Evolutionary conservation across 2,329 filamentous ascomycete genomes (phyloP).

Genomic region (Microsporum audouinii): DNA sequence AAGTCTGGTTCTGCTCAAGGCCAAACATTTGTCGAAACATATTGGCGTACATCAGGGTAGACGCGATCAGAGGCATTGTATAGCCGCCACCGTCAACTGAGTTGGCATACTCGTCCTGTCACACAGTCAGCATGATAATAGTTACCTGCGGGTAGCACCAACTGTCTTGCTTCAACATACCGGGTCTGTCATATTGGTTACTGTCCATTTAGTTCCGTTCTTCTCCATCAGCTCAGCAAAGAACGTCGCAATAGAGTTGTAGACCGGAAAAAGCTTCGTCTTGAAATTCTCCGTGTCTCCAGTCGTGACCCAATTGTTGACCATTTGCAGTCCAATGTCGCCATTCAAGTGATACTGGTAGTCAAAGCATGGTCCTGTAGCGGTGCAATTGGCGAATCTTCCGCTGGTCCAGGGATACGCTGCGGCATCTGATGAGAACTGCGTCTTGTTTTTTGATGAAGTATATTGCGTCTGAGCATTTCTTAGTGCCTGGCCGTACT

Average conservation of each 20-base stretch:
- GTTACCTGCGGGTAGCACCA: constrained; percentile 4
- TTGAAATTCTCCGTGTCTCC: constrained; percentile 48
- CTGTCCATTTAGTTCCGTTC: constrained; percentile 45
- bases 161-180: constrained; percentile 28
- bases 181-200: constrained; percentile 60
- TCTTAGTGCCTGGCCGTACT: constrained; percentile 47
- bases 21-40: constrained; percentile 47
- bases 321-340: constrained; percentile 53
- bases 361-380: constrained; percentile 53
- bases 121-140: not conserved
- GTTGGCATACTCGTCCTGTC: constrained; percentile 55
- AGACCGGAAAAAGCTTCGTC: constrained; percentile 48
- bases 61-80: constrained; percentile 51
- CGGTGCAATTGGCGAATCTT: constrained; percentile 57
- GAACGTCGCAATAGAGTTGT: constrained; percentile 51
- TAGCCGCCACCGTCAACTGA: constrained; percentile 56
- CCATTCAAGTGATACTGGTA: constrained; percentile 63
- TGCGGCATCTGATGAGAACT: constrained; percentile 47
- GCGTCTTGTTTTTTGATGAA: constrained; percentile 50
- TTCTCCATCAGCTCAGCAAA: constrained; percentile 49
- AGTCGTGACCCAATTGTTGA: constrained; percentile 50
- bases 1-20: constrained; percentile 45
- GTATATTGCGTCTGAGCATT: constrained; percentile 47
- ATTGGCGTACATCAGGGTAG: constrained; percentile 48
- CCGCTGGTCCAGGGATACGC: constrained; percentile 59